These are phyloP conservation scores for Phytophthora vignae DNA, from an alignment of 352 stramenopile genomes.

Conservation along the genomic window DNA sequence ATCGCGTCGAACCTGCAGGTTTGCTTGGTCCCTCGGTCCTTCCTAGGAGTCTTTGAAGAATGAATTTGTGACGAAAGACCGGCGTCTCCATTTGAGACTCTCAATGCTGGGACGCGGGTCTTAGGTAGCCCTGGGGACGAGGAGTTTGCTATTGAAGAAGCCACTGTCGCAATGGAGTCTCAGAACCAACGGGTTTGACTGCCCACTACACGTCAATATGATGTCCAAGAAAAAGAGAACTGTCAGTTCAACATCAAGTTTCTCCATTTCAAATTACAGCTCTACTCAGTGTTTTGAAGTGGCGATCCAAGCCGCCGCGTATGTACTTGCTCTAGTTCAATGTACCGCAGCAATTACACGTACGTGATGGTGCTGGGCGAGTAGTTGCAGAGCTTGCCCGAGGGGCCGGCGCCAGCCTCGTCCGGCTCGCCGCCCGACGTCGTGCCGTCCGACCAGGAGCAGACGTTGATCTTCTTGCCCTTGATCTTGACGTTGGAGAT, in stretches of 20 bases:
- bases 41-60: background rate
- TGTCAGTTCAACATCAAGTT: background rate
- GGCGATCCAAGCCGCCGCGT: background rate
- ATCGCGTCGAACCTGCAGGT: background rate
- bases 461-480: constrained; percentile 36
- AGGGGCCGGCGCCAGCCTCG: constrained; percentile 19
- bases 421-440: constrained; percentile 30
- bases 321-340: background rate
- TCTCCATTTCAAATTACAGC: background rate
- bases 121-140: background rate
- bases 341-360: constrained; percentile 2
- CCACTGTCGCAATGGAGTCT: no score
- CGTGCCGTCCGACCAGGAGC: constrained; percentile 27
- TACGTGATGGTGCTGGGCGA: constrained; percentile 36
- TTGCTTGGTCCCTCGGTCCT: no score
- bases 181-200: no score
- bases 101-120: background rate
- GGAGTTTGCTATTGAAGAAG: background rate
- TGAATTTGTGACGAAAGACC: background rate
- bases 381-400: constrained; percentile 37
- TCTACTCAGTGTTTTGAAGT: background rate
- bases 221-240: background rate
- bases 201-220: no score
- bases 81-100: no score
- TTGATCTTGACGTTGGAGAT: constrained; percentile 46